phyloP scores from a whole-genome alignment of 495 filamentous ascomycete species.

The Penicillium dipodomyicola region DNA sequence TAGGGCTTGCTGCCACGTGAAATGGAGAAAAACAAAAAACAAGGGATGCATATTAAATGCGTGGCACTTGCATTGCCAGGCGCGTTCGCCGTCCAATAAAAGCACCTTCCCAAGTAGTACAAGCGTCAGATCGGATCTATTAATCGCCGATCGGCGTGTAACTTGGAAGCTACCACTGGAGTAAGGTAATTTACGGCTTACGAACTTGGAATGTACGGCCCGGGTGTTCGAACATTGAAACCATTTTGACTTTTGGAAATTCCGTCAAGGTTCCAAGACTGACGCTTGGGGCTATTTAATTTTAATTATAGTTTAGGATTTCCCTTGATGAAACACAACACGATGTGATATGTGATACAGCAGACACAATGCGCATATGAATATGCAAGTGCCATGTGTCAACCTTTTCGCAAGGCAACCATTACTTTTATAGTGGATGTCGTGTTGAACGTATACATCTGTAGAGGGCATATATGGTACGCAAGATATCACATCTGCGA shows the following conservation, averaged over 20 bases:
- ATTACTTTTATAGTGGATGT: background rate
- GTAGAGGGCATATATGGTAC: background rate
- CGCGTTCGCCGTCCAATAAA: background rate
- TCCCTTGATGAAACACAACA: background rate
- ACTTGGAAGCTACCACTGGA: background rate
- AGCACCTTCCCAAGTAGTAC: constrained; percentile 10
- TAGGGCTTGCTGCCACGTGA: constrained; percentile 13
- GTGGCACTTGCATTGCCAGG: background rate
- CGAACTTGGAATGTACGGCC: background rate
- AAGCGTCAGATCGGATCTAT: constrained; percentile 13
- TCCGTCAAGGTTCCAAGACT: background rate
- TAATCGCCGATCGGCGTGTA: constrained; percentile 10
- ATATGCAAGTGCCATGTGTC: constrained; percentile 34
- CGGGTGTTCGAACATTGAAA: background rate
- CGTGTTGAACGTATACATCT: background rate
- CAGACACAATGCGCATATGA: constrained; percentile 1
- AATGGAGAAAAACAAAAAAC: background rate
- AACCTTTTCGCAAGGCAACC: constrained; percentile 13
- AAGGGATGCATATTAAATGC: background rate
- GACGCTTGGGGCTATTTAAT: background rate
- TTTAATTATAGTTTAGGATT: constrained; percentile 7
- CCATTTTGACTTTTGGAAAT: background rate
- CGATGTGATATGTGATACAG: constrained; percentile 20
- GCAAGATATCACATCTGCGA: background rate
- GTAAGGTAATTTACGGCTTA: background rate